Percentiles rank a stretch among this genome's conserved stretches.
These are phyloP conservation scores for Mycena rosella DNA, from an alignment of 768 basidiomycete species.

Conservation along the genomic window DNA sequence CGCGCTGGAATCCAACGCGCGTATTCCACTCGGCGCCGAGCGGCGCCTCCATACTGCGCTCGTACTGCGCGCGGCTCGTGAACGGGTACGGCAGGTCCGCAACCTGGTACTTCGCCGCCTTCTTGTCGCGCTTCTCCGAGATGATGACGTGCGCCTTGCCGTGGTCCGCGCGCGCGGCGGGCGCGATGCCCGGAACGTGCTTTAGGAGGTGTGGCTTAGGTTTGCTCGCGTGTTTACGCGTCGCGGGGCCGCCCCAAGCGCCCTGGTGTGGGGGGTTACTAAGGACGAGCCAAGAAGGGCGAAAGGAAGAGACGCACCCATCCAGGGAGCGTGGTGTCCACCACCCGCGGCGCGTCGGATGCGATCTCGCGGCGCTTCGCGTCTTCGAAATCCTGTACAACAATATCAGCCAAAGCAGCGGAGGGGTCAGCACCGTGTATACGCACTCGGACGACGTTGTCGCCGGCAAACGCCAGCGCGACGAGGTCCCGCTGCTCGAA, in stretches of 20 bases:
- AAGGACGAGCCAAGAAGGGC: background rate
- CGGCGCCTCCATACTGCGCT: conserved; percentile 84
- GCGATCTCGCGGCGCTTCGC: conserved; percentile 87
- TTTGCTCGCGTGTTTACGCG: conserved; percentile 52
- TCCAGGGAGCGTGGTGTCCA: conserved; percentile 93
- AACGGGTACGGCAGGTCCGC: conserved; percentile 96
- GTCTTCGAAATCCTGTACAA: conserved; percentile 82
- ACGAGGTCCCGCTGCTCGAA: conserved; percentile 95
- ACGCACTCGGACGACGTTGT: conserved; percentile 96
- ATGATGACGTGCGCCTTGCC: conserved; percentile 92
- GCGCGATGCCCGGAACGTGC: conserved; percentile 85
- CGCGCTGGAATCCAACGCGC: conserved; percentile 83
- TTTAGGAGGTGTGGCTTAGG: conserved; percentile 74
- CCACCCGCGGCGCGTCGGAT: conserved; percentile 86
- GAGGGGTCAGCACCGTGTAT: conserved; percentile 41
- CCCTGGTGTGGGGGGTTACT: conserved; percentile 69
- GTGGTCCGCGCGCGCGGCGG: conserved; percentile 84
- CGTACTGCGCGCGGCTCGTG: conserved; percentile 93
- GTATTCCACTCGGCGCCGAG: conserved; percentile 96
- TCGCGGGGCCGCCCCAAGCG: conserved; percentile 90
- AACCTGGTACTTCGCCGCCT: conserved; percentile 89
- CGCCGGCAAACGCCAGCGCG: conserved; percentile 95
- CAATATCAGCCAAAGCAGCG: conserved; percentile 1
- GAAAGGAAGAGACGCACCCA: conserved; percentile 74
- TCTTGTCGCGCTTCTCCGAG: conserved; percentile 95